Conservation (phyloP, 75 land plant species). For the Gnetum montanum region DNA sequence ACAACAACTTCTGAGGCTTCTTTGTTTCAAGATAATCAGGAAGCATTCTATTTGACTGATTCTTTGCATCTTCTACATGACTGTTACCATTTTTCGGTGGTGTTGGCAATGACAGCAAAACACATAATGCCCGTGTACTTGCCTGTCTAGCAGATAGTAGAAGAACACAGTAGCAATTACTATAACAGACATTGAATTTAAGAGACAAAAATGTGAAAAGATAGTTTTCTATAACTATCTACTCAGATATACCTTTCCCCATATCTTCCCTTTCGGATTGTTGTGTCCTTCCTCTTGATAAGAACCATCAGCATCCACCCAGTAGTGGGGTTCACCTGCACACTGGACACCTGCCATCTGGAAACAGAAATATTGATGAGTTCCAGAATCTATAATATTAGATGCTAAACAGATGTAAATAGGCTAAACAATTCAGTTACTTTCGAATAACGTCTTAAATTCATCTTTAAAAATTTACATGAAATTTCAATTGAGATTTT, state of each 20-base stretch:
- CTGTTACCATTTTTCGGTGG: constrained; percentile 26
- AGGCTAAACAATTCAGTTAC: no score
- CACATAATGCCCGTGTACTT: constrained; percentile 46
- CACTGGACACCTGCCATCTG: constrained; percentile 95
- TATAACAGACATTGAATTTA: no score
- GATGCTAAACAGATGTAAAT: no score
- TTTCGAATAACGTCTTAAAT: no score
- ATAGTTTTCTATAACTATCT: no score
- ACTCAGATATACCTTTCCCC: constrained; percentile 68
- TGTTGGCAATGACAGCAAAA: constrained; percentile 70
- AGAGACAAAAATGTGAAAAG: no score
- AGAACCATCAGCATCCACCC: constrained; percentile 88
- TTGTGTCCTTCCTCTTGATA: constrained; percentile 94
- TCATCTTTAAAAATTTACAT: no score
- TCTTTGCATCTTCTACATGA: constrained; percentile 14
- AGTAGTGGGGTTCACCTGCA: constrained; percentile 87
- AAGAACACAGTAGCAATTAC: no score
- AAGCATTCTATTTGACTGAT: constrained; percentile 17
- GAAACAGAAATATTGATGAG: constrained; percentile 5
- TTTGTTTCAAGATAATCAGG: constrained; percentile 49
- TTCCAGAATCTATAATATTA: no score
- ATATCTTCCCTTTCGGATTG: constrained; percentile 82
- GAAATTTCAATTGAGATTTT: no score
- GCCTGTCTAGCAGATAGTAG: constrained; percentile 38
- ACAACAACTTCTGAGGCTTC: constrained; percentile 58